Evolutionary conservation across 257 asterid genomes (phyloP), one percentile per base, ranked within the genome.

Genomic region (Catharanthus roseus): DNA sequence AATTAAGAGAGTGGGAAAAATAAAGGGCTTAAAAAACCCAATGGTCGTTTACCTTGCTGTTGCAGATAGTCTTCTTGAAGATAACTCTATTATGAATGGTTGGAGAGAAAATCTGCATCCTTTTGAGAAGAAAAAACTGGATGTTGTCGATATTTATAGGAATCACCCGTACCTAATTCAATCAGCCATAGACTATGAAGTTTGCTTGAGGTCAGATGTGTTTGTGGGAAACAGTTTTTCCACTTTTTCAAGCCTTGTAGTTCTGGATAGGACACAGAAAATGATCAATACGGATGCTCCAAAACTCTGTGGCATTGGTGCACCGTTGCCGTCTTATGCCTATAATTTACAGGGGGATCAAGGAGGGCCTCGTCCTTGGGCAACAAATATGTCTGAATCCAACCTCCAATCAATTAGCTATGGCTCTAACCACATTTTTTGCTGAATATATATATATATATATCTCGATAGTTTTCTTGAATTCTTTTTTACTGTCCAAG

Each of bases 171-270:
- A 90, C 83, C 85, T 93, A 71, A 77, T 93, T 72, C 88, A 84
- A 77, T 88, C 96, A 26, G 98, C 98, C 21, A 92, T 92, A 6
- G 98, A 93, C 76, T 93, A 90, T 38, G 93, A 89, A 84, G 98
- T 93, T 71, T 93, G 98, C 75, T 83, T 87, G 86, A 87, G 92
- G 80, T 84, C 98, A 10, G 76, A 89, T 72, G 87, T 93, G 77
- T 93, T 93, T 72, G 84, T 90, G 0, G 97, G 98, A 62, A 93
- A 93, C 83, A 93, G 91, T 74, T 90, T 85, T 78, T 93, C 98
- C 26, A 93, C 98, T 15, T 93, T 93, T 76, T 93, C 98, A 21
- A 89, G 97, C 86, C 96, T 93, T 12, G 66, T 93, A 2, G 98
- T 93, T 78, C 93, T 93, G 10, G 98, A 93, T 29, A 82, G 98